Conservation (phyloP, 768 basidiomycete species). For the Russula brevipes region DNA sequence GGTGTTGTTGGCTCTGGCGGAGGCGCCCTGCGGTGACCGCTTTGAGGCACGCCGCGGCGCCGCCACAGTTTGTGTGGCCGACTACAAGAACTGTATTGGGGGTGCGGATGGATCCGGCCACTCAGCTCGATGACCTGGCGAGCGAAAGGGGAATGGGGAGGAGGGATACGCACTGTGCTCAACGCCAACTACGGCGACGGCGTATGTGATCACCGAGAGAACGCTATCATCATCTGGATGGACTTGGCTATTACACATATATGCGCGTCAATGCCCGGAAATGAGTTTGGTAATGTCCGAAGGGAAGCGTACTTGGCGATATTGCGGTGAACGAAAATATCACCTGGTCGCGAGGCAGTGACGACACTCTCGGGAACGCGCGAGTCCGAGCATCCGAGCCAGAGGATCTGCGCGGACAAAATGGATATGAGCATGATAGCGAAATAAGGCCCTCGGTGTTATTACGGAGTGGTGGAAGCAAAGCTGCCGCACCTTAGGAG, state of each 20-base stretch:
- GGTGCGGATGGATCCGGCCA: not conserved
- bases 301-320: conserved; percentile 63
- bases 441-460: not conserved
- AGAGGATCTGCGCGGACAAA: conserved; percentile 49
- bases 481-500: conserved; percentile 48
- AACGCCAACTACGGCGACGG: conserved; percentile 63
- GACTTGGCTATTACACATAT: conserved; percentile 52
- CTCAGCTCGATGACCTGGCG: not conserved
- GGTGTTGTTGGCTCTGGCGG: conserved; percentile 35
- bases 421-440: not conserved
- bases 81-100: conserved; percentile 62
- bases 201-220: conserved; percentile 68
- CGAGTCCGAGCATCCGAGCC: conserved; percentile 83
- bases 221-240: conserved; percentile 65
- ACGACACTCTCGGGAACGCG: conserved; percentile 77
- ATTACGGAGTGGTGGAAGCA: conserved; percentile 8
- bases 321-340: conserved; percentile 80
- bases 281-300: not conserved
- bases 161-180: conserved; percentile 60
- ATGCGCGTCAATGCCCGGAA: not conserved
- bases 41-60: conserved; percentile 52
- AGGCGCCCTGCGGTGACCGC: conserved; percentile 37
- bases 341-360: conserved; percentile 65
- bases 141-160: conserved; percentile 21
- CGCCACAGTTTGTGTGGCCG: conserved; percentile 82